Base-by-base conservation (phyloP, 2,329 filamentous ascomycete genomes). In the Aspergillus bombycis region DNA sequence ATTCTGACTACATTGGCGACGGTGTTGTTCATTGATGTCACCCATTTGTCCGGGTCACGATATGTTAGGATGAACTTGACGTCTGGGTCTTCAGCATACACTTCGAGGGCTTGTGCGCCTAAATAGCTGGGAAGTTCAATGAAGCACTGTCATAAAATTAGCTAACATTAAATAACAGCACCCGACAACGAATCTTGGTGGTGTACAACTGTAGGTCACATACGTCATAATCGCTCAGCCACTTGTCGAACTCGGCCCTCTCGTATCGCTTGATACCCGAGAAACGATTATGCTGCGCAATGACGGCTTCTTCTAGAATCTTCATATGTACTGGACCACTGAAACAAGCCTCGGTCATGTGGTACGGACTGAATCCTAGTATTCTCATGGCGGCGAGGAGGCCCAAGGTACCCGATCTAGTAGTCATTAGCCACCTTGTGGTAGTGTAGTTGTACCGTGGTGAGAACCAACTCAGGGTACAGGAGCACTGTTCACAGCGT, bases 41-140 rank as follows among this genome's bases (percentile, higher is more conserved):
- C 68, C 71, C 71, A 72, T 48, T 67, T 70, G 26, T 68, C 59
- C 0, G 71, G 70, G 21, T 57, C 23, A n/a, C 71, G 65, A 36
- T 72, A 67, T 0, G 70, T 72, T 11, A 72, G 55, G 21, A 72
- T 72, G 23, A 72, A 72, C 23, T 72, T 72, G 7, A 72, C 68
- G 11, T 71, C 60, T 0, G 71, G 71, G 32, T 72, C 71, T 2
- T 67, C 21, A 1, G 60, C 62, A 32, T 72, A 72, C 1, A 57
- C 62, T 21, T 68, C 60, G 1, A 72, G 55, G 1, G 69, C 16
- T 5, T 65, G 58, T 21, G 58, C 54, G 4, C 70, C 69, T 10
- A 71, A 23, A 5, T 66, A 70, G 32, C 67, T 68, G 1, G 69
- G 65, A 12, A 72, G 62, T 34, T 72, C 71, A 23, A 72, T 50